Base-by-base conservation (phyloP, 176 grass and related monocot genomes). In the Cymbopogon citratus region DNA sequence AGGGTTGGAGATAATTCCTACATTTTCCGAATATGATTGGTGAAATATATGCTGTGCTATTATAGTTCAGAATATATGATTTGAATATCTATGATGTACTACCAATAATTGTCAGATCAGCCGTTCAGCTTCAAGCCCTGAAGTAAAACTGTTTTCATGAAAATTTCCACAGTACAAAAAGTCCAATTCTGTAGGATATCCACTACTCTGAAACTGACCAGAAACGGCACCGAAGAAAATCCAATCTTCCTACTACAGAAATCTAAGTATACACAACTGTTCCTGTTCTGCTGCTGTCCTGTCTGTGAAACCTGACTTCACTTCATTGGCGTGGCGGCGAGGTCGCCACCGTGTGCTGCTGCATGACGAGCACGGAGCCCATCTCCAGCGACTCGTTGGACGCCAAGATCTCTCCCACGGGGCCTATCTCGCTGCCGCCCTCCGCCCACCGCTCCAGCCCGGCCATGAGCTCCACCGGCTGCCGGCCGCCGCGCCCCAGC, bases 351-450 rank as follows among this genome's bases (percentile, higher is more conserved):
- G 77, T 89, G 87, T 89, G 87, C 10, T 89, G 87, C 64, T 89
- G 87, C 77, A 89, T 80, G 71, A 89, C 35, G 71, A 89, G 87
- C 77, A 89, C 87, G 5, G 87, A 89, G 1, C 87, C 82, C 87
- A 89, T 89, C 77, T 89, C 87, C 52, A 89, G 35, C 31, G 87
- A 86, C 41, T 69, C 64, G 11, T 71, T 85, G 24, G 87, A 81
- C 54, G 82, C 87, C 24, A 89, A 70, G 77, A 85, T 89, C 43
- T 85, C 87, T 5, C 71, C 87, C 40, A 54, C 82, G 10, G 87
- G 63, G 3, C 87, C 87, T 33, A 89, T 51, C 77, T 85, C 87
- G 18, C 41, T 65, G 25, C 82, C 87, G 62, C 62, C 77, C 52
- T 89, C 82, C 14, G 54, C 43, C 87, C 87, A 85, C 39, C 40